Evolutionary conservation across 1,139 yeast species (phyloP).

Genomic region (Eremothecium coryli): DNA sequence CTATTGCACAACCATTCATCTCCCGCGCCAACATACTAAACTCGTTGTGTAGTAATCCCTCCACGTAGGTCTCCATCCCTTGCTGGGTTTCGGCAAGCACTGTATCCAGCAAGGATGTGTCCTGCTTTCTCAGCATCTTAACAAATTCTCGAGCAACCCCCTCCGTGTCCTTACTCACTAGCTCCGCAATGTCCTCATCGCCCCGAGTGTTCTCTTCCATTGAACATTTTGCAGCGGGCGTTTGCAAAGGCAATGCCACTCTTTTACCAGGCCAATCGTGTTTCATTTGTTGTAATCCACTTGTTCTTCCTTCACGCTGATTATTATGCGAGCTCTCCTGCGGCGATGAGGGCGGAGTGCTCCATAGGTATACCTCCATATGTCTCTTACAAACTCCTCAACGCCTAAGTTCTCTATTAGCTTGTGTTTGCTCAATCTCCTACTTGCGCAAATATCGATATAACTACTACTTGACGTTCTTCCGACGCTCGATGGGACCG

Average conservation of each 20-base stretch:
- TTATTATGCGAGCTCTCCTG: no score
- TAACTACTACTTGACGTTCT: no score
- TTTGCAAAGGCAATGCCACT: neutral
- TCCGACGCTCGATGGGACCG: no score
- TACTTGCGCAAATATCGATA: no score
- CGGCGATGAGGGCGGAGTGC: no score
- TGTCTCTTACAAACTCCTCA: no score
- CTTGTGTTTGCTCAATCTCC: no score
- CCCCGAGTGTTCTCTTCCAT: neutral
- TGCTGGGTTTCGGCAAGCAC: constrained; percentile 1
- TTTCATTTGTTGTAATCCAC: no score
- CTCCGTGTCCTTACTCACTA: constrained; percentile 1
- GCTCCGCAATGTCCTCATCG: constrained; percentile 1
- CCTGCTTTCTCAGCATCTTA: constrained; percentile 2
- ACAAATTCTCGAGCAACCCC: constrained; percentile 3
- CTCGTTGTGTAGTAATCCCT: neutral
- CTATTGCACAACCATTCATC: neutral
- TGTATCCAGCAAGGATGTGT: neutral
- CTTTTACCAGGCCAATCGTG: no score
- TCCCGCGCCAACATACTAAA: neutral
- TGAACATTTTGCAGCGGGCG: neutral
- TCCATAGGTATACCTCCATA: no score
- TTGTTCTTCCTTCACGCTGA: no score
- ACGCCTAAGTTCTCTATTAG: no score
- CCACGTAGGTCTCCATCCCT: constrained; percentile 1